Conservation (phyloP, 768 basidiomycete genomes). For the Psilocybe tampanensis region DNA sequence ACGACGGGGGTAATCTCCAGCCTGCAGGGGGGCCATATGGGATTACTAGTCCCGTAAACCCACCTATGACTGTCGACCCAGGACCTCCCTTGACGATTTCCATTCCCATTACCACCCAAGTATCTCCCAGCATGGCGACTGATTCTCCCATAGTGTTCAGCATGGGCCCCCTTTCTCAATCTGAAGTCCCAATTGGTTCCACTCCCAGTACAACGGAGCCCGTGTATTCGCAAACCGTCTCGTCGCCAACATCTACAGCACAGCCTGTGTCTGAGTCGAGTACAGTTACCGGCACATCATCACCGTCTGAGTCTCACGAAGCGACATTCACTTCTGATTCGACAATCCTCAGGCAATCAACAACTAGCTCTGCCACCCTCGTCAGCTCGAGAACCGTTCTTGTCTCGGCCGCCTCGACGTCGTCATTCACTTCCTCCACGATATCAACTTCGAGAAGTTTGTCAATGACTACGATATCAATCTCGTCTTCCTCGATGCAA, state of each 20-base stretch:
- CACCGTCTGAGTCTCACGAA: slow-evolving; percentile 2
- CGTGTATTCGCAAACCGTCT: background rate
- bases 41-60: background rate
- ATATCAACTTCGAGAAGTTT: background rate
- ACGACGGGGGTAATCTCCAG: background rate
- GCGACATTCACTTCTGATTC: background rate
- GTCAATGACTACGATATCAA: background rate
- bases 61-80: background rate
- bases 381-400: background rate
- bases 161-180: background rate
- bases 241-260: background rate
- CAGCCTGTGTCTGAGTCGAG: background rate
- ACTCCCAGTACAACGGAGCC: background rate
- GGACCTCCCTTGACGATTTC: background rate
- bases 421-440: background rate
- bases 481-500: background rate
- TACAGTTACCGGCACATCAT: background rate
- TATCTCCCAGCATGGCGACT: slow-evolving; percentile 3
- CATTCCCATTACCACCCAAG: background rate
- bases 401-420: slow-evolving; percentile 1
- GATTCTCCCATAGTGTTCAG: slow-evolving; percentile 1
- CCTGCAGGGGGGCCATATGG: background rate
- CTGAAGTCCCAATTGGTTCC: background rate
- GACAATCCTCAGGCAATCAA: background rate
- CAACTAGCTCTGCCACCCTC: background rate